Evolutionary conservation across 768 basidiomycete species (phyloP), one percentile per base, ranked within the genome.

Genomic region (Tricholomella constricta): DNA sequence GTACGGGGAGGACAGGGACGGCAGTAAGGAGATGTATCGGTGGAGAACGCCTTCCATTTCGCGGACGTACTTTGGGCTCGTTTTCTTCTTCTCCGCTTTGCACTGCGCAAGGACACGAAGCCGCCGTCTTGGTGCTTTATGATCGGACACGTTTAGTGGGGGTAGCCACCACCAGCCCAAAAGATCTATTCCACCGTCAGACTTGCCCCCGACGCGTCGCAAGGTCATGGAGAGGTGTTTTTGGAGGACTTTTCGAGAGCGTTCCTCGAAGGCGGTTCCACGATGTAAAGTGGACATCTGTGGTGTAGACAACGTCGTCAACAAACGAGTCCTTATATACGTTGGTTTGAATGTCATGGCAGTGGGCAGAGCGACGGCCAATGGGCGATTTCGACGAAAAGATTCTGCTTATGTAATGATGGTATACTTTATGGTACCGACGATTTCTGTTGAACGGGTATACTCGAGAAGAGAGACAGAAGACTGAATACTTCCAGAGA

Each of bases 121-220:
- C 1, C 91, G 78, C 31, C 78, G 71, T 20, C 83, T 74, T 34
- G 52, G 54, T 32, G 6, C 42, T 27, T 36, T 54, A 17, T 54
- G 25, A 29, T 57, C 47, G 4, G 43, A 10, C 3, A 38, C 32
- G 26, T 57, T 52, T 5, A 41, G 19, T 15, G 61, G 51, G 23
- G 89, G 93, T 4, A 96, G 72, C 87, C 86, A 93, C 94, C 94
- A 96, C 91, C 92, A 95, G 14, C 94, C 94, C 48, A 87, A 66
- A 19, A 96, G 75, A 69, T 97, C 94, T 37, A 97, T 74, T 0
- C 94, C 94, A 4, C 94, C 92, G 65, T 96, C 94, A n/a, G 83
- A 78, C 62, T 78, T 84, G n/a, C 94, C 92, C 4, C 94, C 94
- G 14, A 94, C 84, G 45, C 84, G 82, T 41, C 71, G 76, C 4